phyloP scores from a whole-genome alignment of 2,329 filamentous ascomycete species.

The Aspergillus sp. region DNA sequence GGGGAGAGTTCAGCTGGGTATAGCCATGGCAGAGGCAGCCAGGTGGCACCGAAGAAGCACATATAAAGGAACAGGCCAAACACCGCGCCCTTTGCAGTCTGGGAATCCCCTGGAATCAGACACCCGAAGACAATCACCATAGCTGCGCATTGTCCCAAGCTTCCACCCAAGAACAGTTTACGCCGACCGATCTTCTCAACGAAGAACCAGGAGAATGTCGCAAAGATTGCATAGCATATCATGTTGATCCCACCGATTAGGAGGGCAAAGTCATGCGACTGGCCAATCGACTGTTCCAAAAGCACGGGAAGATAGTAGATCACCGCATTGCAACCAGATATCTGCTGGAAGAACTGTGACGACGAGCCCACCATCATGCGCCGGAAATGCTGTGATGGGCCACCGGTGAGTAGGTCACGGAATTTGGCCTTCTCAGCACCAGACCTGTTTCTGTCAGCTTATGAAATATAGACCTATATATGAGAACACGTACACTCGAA shows the following conservation, averaged over 20 bases:
- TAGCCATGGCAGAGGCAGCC: constrained; percentile 63
- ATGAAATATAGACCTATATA: constrained; percentile 18
- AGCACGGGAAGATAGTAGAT: constrained; percentile 52
- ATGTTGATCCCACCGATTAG: constrained; percentile 56
- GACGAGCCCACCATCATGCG: constrained; percentile 43
- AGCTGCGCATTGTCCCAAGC: constrained; percentile 39
- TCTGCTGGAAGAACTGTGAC: constrained; percentile 48
- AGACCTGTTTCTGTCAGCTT: too few relatives aligned
- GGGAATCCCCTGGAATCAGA: constrained; percentile 30
- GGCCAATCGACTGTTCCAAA: constrained; percentile 47
- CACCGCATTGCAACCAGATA: constrained; percentile 52
- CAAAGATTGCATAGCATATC: constrained; percentile 44
- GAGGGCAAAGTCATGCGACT: constrained; percentile 44
- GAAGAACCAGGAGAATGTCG: constrained; percentile 49
- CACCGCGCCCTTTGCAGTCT: constrained; percentile 39
- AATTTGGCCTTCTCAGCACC: constrained; percentile 41
- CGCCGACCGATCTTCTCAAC: constrained; percentile 51
- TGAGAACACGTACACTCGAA: constrained; percentile 60
- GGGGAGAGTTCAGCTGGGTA: constrained; percentile 54
- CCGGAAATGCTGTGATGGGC: constrained; percentile 41
- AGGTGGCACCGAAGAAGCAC: constrained; percentile 66
- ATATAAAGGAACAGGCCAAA: constrained; percentile 70
- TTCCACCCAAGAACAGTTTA: constrained; percentile 42
- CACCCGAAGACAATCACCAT: constrained; percentile 43
- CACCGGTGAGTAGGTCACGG: constrained; percentile 40